Percentiles rank a stretch among this genome's conserved stretches.
These are phyloP conservation scores for Teratosphaeria pseudoeucalypti DNA, from an alignment of 2,329 filamentous ascomycete genomes.

Conservation along the genomic window DNA sequence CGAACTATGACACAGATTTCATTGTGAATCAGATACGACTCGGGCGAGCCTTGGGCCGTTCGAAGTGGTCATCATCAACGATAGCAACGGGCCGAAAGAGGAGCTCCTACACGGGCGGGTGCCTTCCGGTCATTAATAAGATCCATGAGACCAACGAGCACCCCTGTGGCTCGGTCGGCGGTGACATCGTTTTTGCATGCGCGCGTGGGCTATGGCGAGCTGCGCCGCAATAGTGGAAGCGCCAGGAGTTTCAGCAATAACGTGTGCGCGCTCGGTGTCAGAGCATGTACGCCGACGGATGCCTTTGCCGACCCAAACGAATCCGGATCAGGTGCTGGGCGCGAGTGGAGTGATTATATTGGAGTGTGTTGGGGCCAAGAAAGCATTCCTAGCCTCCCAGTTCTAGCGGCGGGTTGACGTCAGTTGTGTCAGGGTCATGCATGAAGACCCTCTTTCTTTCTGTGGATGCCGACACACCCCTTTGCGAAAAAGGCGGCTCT, in stretches of 20 bases:
- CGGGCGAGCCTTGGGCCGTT: neutral
- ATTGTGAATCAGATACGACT: neutral
- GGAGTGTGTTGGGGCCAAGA: neutral
- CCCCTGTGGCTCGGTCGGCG: neutral
- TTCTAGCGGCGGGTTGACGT: neutral
- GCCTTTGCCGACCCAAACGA: neutral
- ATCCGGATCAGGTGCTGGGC: neutral
- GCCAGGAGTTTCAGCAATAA: neutral
- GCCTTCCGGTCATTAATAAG: neutral
- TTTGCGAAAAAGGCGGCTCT: neutral
- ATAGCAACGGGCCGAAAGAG: neutral
- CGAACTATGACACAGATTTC: neutral
- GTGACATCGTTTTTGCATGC: neutral
- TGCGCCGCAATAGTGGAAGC: neutral
- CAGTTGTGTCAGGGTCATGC: neutral
- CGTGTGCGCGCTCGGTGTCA: neutral
- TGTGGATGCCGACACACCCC: neutral
- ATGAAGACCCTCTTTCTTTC: neutral
- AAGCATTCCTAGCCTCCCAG: neutral
- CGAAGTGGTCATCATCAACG: neutral
- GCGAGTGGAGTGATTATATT: neutral
- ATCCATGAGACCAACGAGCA: neutral
- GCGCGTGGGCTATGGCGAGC: neutral
- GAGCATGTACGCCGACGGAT: neutral
- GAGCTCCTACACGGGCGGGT: neutral